A percentile compares a stretch with the other conserved stretches of the same genome.
Evolutionary conservation across 2,329 filamentous ascomycete species (phyloP).

Genomic region (Thielaviopsis ethacetica): DNA sequence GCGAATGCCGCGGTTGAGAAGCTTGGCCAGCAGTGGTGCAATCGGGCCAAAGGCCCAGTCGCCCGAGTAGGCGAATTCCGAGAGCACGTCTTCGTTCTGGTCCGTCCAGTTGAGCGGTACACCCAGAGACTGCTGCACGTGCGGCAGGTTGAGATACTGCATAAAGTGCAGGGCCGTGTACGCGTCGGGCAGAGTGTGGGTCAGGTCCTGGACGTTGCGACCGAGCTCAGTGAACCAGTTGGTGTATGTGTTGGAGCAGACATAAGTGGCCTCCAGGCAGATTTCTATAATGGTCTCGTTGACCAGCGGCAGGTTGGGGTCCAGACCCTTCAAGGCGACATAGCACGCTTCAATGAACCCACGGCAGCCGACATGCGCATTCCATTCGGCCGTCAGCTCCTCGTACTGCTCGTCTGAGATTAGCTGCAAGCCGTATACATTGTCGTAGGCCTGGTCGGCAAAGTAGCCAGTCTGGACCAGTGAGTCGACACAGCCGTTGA

Average conservation of each 20-base stretch:
- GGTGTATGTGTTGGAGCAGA: neutral
- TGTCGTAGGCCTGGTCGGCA: constrained; percentile 41
- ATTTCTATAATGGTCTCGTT: constrained; percentile 14
- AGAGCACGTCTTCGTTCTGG: constrained; percentile 47
- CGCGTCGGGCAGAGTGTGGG: constrained; percentile 37
- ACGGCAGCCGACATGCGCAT: neutral
- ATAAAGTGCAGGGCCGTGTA: constrained; percentile 46
- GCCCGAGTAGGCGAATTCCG: constrained; percentile 26
- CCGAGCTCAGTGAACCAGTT: constrained; percentile 38
- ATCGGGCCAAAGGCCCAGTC: constrained; percentile 8
- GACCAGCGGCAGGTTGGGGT: constrained; percentile 26
- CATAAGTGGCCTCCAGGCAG: neutral
- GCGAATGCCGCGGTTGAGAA: constrained; percentile 46
- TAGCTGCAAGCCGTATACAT: constrained; percentile 46
- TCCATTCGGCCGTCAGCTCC: neutral
- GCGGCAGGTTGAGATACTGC: constrained; percentile 46
- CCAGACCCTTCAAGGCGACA: constrained; percentile 19
- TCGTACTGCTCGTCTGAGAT: constrained; percentile 30
- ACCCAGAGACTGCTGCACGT: constrained; percentile 42
- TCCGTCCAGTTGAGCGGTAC: constrained; percentile 42
- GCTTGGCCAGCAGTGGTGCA: constrained; percentile 33
- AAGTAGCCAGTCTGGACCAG: constrained; percentile 42
- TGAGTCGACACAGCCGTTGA: constrained; percentile 56
- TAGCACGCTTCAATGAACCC: neutral
- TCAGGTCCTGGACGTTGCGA: constrained; percentile 44